Base-by-base conservation (phyloP, 352 stramenopile species). In the Phytophthora foliorum region DNA sequence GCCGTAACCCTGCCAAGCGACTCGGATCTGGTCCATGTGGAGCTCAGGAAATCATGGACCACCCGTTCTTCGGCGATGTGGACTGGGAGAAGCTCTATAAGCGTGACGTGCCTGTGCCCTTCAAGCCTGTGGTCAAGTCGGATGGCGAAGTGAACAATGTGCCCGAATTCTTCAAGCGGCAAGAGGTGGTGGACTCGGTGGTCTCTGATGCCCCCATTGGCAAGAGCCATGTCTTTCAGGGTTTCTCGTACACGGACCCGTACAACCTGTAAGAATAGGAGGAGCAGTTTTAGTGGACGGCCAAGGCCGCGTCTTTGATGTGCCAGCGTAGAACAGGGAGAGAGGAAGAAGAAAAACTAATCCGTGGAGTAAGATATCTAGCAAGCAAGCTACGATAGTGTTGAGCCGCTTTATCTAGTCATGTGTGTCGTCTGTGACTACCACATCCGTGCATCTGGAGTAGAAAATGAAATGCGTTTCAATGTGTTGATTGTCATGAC, bases 41-140 rank as follows among this genome's bases (percentile, higher is more conserved):
- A 17, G 78, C 84, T 1, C 77, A 88, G 14, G 91, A 97, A 54
- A 91, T 96, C 65, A 91, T 92, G 81, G 77, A 91, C 25, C 90
- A 97, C 49, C 79, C 88, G 36, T 97, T 97, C 69, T 96, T 97
- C 62, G 65, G 54, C 7, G 44, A 68, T 29, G 67, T 96, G 13
- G 82, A 94, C 54, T 96, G 88, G 88, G 88, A 94, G 39, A 81
- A 78, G 52, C 80, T 95, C 0, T 94, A 92, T 67, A 89, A 88
- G 62, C 81, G 84, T n/a, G 75, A 94, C 7, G 78, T 91, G 16
- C 46, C 63, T 17, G 77, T 89, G 41, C 86, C 88, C 1, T 94
- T 93, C 60, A 73, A 77, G 17, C 88, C 88, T 10, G 75, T 88
- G 29, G 82, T 92, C 53, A 88, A 83, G 57, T 82, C 81, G n/a